Evolutionary conservation across 129 eudicot genomes (phyloP).

Genomic region (Arctium minus): DNA sequence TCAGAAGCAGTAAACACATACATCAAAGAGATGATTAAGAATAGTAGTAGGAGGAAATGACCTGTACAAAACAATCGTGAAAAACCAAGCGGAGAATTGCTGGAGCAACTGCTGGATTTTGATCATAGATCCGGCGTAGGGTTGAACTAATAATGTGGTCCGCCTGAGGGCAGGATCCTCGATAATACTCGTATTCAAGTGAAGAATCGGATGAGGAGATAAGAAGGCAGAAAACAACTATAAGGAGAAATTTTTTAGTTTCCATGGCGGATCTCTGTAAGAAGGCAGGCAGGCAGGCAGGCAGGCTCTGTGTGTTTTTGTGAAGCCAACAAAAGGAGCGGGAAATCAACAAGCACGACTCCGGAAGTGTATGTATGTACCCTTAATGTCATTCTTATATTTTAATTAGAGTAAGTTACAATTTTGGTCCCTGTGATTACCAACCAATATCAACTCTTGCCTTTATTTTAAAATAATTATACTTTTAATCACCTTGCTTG

Average conservation of each 20-base stretch:
- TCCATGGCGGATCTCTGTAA: conserved; percentile 26
- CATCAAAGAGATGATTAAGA: background rate
- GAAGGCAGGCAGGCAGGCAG: background rate
- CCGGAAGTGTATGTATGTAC: background rate
- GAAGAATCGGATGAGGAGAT: conserved; percentile 18
- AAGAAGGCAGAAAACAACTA: conserved; percentile 21
- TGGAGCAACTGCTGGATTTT: conserved; percentile 38
- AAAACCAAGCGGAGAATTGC: conserved; percentile 59
- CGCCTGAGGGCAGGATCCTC: conserved; percentile 59
- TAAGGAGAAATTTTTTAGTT: conserved; percentile 5
- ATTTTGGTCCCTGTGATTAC: no score
- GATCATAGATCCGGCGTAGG: conserved; percentile 30
- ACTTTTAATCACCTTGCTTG: no score
- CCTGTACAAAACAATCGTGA: conserved; percentile 74
- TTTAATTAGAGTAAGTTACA: no score
- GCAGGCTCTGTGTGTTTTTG: background rate
- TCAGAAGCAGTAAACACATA: background rate
- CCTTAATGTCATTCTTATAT: no score
- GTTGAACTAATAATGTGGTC: conserved; percentile 44
- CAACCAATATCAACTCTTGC: no score
- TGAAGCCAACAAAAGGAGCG: conserved; percentile 14
- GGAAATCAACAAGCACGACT: conserved; percentile 1
- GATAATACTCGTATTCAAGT: conserved; percentile 70
- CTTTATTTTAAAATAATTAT: no score
- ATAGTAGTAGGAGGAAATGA: background rate